Conservation (phyloP, 2,329 filamentous ascomycete species). For the Clathrospora elynae region DNA sequence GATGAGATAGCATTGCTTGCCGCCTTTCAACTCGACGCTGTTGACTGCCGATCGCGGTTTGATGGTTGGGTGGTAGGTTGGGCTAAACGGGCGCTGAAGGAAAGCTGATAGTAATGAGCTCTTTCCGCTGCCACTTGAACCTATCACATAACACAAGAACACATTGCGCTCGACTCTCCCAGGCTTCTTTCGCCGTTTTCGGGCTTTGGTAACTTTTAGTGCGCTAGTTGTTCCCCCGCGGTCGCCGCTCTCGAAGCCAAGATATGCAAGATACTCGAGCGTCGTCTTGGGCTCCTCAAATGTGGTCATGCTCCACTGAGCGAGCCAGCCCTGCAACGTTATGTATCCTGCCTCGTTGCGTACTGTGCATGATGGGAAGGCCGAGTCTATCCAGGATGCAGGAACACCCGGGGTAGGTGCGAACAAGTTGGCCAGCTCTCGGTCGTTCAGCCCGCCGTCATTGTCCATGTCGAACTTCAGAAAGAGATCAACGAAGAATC, state of each 20-base stretch:
- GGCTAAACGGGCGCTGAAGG: conserved; percentile 82
- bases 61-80: conserved; percentile 89
- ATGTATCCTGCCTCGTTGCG: conserved; percentile 94
- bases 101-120: conserved; percentile 90
- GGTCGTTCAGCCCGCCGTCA: conserved; percentile 87
- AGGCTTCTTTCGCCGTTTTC: conserved; percentile 80
- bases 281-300: conserved; percentile 95
- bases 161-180: conserved; percentile 92
- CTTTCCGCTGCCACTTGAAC: conserved; percentile 85
- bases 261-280: conserved; percentile 91
- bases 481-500: conserved; percentile 97
- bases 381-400: conserved; percentile 81
- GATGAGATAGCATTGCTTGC: conserved; percentile 96
- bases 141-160: conserved; percentile 89
- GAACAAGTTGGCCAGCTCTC: conserved; percentile 84
- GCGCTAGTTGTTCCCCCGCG: conserved; percentile 77
- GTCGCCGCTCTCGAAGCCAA: conserved; percentile 86
- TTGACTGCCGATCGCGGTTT: conserved; percentile 93
- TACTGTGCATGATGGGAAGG: conserved; percentile 91
- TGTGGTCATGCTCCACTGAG: conserved; percentile 99
- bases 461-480: conserved; percentile 96
- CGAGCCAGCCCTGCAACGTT: conserved; percentile 95
- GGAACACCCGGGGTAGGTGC: conserved; percentile 91
- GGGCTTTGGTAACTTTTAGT: conserved; percentile 88
- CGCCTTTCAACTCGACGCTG: conserved; percentile 91